Evolutionary conservation across 495 filamentous ascomycete genomes (phyloP).

Genomic region (Tuber magnatum): DNA sequence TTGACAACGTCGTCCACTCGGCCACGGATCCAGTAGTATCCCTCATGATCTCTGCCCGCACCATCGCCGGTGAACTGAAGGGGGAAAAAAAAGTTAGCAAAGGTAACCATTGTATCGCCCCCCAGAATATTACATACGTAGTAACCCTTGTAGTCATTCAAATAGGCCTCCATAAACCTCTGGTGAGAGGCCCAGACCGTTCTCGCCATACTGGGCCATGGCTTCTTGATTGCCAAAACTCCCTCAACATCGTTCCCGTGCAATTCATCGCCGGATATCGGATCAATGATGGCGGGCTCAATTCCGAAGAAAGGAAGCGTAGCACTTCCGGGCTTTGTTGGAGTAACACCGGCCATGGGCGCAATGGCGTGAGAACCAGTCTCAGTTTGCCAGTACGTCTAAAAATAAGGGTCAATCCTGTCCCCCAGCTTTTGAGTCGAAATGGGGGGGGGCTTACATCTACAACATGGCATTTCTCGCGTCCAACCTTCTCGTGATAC

Average conservation of each 20-base stretch:
- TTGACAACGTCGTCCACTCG: constrained; percentile 99
- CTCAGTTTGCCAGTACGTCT: constrained; percentile 99
- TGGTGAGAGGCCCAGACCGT: constrained; percentile 98
- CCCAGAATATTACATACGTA: constrained; percentile 60
- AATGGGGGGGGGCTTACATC: constrained; percentile 60
- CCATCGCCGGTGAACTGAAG: constrained; percentile 97
- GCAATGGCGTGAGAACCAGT: constrained; percentile 91
- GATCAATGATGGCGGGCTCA: constrained; percentile 96
- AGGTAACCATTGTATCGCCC: constrained; percentile 6
- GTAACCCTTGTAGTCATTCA: constrained; percentile 96
- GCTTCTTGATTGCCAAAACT: constrained; percentile 94
- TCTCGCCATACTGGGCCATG: constrained; percentile 98
- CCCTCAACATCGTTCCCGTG: constrained; percentile 96
- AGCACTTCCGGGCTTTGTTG: constrained; percentile 70
- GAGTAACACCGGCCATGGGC: constrained; percentile 66
- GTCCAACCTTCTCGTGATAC: constrained; percentile 95
- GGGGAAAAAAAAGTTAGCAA: constrained; percentile 39
- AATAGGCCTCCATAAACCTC: constrained; percentile 97
- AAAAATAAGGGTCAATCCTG: background rate
- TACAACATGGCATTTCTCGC: constrained; percentile 84
- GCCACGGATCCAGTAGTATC: constrained; percentile 99
- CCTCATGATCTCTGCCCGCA: constrained; percentile 93
- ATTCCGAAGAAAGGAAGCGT: constrained; percentile 94
- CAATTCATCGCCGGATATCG: constrained; percentile 88
- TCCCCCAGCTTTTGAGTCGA: constrained; percentile 8